Evolutionary conservation across 2,329 filamentous ascomycete genomes (phyloP), one percentile per base, ranked within the genome.

Genomic region (Xylariaceae sp.): DNA sequence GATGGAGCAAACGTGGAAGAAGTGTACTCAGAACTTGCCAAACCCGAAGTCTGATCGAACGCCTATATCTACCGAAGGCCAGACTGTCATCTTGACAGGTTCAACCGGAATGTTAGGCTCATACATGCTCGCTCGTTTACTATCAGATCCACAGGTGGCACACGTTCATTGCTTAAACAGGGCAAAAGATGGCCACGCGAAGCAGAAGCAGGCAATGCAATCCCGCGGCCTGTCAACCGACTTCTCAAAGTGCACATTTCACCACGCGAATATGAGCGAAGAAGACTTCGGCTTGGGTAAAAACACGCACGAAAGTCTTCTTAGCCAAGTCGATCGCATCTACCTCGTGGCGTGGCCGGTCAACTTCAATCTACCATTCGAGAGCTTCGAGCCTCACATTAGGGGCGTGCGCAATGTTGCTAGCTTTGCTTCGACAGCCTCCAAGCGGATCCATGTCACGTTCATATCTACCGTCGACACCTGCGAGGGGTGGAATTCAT

Each of bases 381-480:
- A 55, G 1, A 64, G 51, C 1, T 74, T 73, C 50, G 63, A 68
- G 42, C 50, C 63, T 1, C 66, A 73, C 44, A 69, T 73, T 44
- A 55, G 66, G 12, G 65, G 67, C 14, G 62, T 76, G 55, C 63
- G 67, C 2, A 72, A 71, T 41, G 57, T 77, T 6, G 59, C 74
- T 28, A 43, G 56, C 1, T 61, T 64, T 36, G 52, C 60, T 7
- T 53, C 36, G 9, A 44, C 52, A 42, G 59, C 57, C 1, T 49
- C 19, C 1, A 50, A 53, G 1, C 58, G 57, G 41, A 51, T 51
- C 2, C 55, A 50, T 6, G 53, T 59, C 7, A 58, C 72, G 3
- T 77, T 77, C 48, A 63, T 78, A 39, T 76, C 74, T 7, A 71
- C 68, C 31, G 67, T 76, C 50, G 66, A 66, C 34, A 68, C 69